These are phyloP conservation scores for Collybia sp. DNA, from an alignment of 768 basidiomycete genomes.

Conservation along the genomic window DNA sequence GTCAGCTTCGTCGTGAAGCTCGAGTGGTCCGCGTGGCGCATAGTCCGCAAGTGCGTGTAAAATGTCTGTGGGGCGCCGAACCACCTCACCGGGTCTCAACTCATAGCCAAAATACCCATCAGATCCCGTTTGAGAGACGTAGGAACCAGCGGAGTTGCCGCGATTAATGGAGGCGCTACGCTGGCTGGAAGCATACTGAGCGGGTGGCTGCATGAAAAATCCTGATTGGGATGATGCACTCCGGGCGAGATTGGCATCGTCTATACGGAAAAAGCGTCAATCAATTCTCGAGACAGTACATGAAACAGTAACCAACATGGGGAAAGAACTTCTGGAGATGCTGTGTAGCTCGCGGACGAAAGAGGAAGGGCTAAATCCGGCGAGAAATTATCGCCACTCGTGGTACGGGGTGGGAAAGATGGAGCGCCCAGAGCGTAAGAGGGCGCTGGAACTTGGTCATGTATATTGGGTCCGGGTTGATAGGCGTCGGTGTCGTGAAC, in stretches of 20 bases:
- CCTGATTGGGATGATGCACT: too few relatives aligned
- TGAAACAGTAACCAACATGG: slow-evolving; percentile 11
- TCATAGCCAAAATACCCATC: slow-evolving; percentile 9
- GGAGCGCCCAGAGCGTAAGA: background rate
- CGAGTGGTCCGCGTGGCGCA: slow-evolving; percentile 14
- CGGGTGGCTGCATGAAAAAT: background rate
- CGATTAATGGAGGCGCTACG: slow-evolving; percentile 13
- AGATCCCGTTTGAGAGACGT: slow-evolving; percentile 15
- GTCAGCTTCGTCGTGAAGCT: slow-evolving; percentile 19
- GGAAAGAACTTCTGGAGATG: background rate
- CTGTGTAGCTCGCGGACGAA: background rate
- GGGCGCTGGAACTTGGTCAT: too few relatives aligned
- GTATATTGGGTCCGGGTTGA: too few relatives aligned
- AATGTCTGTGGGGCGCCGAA: slow-evolving; percentile 32
- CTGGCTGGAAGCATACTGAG: background rate
- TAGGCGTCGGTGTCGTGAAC: slow-evolving; percentile 7
- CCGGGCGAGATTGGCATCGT: too few relatives aligned
- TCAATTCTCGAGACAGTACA: too few relatives aligned
- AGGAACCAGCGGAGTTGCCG: slow-evolving; percentile 21
- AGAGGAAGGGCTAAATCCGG: background rate
- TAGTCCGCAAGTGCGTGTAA: slow-evolving; percentile 29
- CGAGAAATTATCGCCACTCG: background rate
- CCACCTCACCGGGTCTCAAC: background rate
- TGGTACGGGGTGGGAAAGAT: background rate
- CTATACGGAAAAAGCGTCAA: too few relatives aligned